Evolutionary conservation across 768 basidiomycete genomes (phyloP), one percentile per base, ranked within the genome.

Genomic region (Boletus rex-veris): DNA sequence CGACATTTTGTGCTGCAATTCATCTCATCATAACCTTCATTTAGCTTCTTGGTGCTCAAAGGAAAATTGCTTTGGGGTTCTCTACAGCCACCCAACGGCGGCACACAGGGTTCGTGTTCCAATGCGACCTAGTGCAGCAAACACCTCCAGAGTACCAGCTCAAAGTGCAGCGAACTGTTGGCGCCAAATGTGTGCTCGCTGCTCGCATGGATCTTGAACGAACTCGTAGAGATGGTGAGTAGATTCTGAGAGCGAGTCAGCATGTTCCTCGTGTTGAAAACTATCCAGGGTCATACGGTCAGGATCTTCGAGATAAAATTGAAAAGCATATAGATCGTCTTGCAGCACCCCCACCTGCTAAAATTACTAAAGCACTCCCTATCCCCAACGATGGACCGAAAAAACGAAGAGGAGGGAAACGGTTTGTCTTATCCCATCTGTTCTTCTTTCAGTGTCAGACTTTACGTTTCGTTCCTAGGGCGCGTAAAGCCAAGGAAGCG

Each of bases 401-500:
- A 75, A 98, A 98, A 69, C 84, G 96, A 48, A 81, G 93, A 40
- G 97, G 97, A 62, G 97, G 97, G 12, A 95, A 91, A 76, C 84
- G 94, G 93, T 92, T 52, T 44, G 80, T 71, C 26, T 4, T 19
- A 18, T 24, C 7, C 30, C n/a, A 11, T 37, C 14, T 51, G 28
- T 47, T 21, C 40, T 35, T 21, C 14, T 21, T 26, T 49, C 14
- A 16, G 21, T 4, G 3, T 50, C n/a, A 7, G 24, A 33, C 48
- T 45, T 60, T 44, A 60, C 12, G 3, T 38, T 12, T 21, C 26
- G 30, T 24, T 50, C 11, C 4, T 36, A 97, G 95, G 8, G 97
- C 96, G 1, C 85, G 97, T 43, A 96, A 98, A 68, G 90, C 93
- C n/a, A 99, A 99, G 68, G 97, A 98, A 72, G 94, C 93, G 1